phyloP scores from a whole-genome alignment of 108 stramenopile genomes.

The Cyclotella choctawhatcheeana region DNA sequence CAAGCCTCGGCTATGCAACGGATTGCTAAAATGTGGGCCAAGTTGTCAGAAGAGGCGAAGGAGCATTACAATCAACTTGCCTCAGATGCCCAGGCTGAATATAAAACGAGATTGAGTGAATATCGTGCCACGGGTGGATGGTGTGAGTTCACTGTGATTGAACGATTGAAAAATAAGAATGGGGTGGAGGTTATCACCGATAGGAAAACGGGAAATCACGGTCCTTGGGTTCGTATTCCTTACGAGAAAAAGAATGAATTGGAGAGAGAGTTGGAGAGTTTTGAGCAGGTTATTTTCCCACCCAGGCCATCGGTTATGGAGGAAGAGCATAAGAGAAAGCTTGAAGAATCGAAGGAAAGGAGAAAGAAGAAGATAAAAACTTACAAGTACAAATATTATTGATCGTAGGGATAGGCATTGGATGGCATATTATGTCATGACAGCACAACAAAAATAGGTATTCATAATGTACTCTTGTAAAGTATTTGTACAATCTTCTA shows the following conservation, averaged over 20 bases:
- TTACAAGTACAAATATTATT: slow-evolving; percentile 29
- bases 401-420: neutral
- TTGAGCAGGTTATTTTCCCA: slow-evolving; percentile 69
- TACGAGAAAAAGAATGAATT: slow-evolving; percentile 61
- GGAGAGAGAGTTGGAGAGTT: slow-evolving; percentile 76
- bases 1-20: slow-evolving; percentile 71
- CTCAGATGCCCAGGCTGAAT: slow-evolving; percentile 65
- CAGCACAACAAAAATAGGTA: no score
- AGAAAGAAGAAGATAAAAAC: slow-evolving; percentile 36
- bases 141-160: slow-evolving; percentile 45
- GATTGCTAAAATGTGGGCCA: slow-evolving; percentile 76
- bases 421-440: neutral
- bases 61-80: slow-evolving; percentile 75
- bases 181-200: neutral
- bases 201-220: slow-evolving; percentile 42
- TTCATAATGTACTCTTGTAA: no score
- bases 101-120: slow-evolving; percentile 60
- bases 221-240: slow-evolving; percentile 69
- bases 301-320: slow-evolving; percentile 68
- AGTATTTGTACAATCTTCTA: no score
- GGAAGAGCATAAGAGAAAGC: slow-evolving; percentile 58
- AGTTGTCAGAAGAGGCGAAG: slow-evolving; percentile 58
- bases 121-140: slow-evolving; percentile 82
- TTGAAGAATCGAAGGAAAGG: slow-evolving; percentile 36
- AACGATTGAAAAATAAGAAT: slow-evolving; percentile 27